Percentiles rank a stretch among this genome's conserved stretches.
Evolutionary conservation across 352 stramenopile species (phyloP).

Genomic region (Phytophthora crassamura): DNA sequence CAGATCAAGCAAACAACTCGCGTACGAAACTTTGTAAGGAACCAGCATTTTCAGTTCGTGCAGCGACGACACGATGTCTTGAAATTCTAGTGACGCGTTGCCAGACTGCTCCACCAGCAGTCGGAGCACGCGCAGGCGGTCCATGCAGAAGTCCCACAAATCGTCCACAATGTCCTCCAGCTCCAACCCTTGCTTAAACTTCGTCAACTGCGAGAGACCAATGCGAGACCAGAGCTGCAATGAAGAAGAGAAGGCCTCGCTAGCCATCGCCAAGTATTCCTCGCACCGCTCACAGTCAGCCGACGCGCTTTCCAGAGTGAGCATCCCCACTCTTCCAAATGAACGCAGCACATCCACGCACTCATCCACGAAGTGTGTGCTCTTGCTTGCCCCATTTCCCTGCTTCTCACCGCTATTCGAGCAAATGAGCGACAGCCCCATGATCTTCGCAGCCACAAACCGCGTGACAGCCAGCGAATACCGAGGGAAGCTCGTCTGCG

Average conservation of each 20-base stretch:
- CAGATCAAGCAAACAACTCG: slow-evolving; percentile 50
- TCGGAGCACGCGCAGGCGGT: slow-evolving; percentile 62
- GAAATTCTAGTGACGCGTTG: slow-evolving; percentile 12
- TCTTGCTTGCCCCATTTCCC: slow-evolving; percentile 12
- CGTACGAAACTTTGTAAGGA: slow-evolving; percentile 65
- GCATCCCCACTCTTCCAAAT: slow-evolving; percentile 69
- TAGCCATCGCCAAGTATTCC: slow-evolving; percentile 61
- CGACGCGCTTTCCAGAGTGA: slow-evolving; percentile 64
- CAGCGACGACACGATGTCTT: slow-evolving; percentile 58
- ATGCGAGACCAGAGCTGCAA: slow-evolving; percentile 69
- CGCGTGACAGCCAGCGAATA: slow-evolving; percentile 49
- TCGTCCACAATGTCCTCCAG: slow-evolving; percentile 80
- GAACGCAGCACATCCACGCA: slow-evolving; percentile 79
- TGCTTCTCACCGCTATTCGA: slow-evolving; percentile 24
- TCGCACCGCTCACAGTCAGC: slow-evolving; percentile 57
- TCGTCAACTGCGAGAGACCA: slow-evolving; percentile 68
- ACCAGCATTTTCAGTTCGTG: slow-evolving; percentile 79
- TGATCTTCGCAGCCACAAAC: slow-evolving; percentile 70
- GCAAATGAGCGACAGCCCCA: slow-evolving; percentile 58
- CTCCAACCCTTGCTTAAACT: slow-evolving; percentile 68
- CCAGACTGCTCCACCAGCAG: slow-evolving; percentile 26
- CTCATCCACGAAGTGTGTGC: slow-evolving; percentile 54
- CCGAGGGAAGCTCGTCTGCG: slow-evolving; percentile 18
- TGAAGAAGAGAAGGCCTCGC: slow-evolving; percentile 56
- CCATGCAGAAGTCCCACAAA: slow-evolving; percentile 82